phyloP scores from a whole-genome alignment of 495 filamentous ascomycete genomes.

The Clohesyomyces aquaticus region DNA sequence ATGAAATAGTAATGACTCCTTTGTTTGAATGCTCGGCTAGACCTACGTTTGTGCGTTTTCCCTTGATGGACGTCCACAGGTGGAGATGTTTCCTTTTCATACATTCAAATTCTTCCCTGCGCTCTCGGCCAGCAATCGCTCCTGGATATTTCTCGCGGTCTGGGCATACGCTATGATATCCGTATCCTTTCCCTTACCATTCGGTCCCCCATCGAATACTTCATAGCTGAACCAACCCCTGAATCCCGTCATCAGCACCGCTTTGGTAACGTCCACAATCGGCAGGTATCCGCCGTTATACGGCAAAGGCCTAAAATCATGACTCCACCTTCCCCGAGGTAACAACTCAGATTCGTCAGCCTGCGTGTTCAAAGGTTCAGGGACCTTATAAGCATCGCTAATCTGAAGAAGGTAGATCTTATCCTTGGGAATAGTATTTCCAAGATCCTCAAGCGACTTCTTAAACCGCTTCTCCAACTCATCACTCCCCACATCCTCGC shows the following conservation, averaged over 20 bases:
- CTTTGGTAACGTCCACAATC: conserved; percentile 64
- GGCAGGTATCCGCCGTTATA: conserved; percentile 76
- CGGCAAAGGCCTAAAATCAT: conserved; percentile 70
- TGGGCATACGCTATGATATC: conserved; percentile 62
- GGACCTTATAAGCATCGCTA: conserved; percentile 73
- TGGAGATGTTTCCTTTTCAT: too few relatives aligned
- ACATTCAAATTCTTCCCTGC: conserved; percentile 5
- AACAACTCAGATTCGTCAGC: conserved; percentile 54
- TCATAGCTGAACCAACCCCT: conserved; percentile 75
- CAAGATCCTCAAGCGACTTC: conserved; percentile 59
- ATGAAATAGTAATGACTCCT: too few relatives aligned
- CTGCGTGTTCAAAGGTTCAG: conserved; percentile 55
- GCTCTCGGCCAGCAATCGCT: conserved; percentile 57
- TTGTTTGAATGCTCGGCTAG: too few relatives aligned
- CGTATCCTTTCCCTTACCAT: conserved; percentile 62
- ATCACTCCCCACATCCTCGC: conserved; percentile 49
- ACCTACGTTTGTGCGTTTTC: too few relatives aligned
- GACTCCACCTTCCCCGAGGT: conserved; percentile 71
- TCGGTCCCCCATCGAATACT: conserved; percentile 70
- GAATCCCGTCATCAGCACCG: conserved; percentile 72
- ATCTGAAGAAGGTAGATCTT: conserved; percentile 81
- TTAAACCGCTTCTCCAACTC: conserved; percentile 57
- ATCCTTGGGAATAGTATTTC: conserved; percentile 60
- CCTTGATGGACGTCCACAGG: too few relatives aligned
- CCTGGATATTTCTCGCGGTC: conserved; percentile 61